These are phyloP conservation scores for Alternaria novae-zelandiae DNA, from an alignment of 2,329 filamentous ascomycete genomes.

Conservation along the genomic window DNA sequence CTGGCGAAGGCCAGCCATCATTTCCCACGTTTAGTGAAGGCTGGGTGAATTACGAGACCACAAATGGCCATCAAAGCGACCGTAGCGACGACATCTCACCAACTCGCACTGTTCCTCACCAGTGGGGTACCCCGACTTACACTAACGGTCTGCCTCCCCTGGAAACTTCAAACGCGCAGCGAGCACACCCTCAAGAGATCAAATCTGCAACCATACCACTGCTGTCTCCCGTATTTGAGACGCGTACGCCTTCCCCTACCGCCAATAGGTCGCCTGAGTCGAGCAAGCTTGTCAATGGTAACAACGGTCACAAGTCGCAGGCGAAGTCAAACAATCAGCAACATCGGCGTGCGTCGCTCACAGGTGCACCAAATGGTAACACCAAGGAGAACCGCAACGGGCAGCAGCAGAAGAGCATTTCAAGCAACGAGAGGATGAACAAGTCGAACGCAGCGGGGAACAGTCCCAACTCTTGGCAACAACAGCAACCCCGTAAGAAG, in stretches of 20 bases:
- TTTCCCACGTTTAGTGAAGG: slow-evolving; percentile 36
- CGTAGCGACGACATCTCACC: slow-evolving; percentile 38
- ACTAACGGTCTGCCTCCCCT: slow-evolving; percentile 41
- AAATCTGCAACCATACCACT: slow-evolving; percentile 52
- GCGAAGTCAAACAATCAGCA: slow-evolving; percentile 37
- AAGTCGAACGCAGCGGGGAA: slow-evolving; percentile 24
- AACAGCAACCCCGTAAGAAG: slow-evolving; percentile 27
- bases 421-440: slow-evolving; percentile 32
- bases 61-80: slow-evolving; percentile 29
- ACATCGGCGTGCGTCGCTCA: slow-evolving; percentile 36
- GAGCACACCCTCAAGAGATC: slow-evolving; percentile 43
- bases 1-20: slow-evolving; percentile 34
- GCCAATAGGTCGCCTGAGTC: slow-evolving; percentile 53
- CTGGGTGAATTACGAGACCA: slow-evolving; percentile 36
- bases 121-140: slow-evolving; percentile 38
- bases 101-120: slow-evolving; percentile 35
- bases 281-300: slow-evolving; percentile 37
- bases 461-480: slow-evolving; percentile 25
- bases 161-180: slow-evolving; percentile 55
- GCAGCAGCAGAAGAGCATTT: slow-evolving; percentile 31
- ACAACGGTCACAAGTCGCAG: slow-evolving; percentile 37
- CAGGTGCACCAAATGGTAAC: slow-evolving; percentile 21
- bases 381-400: slow-evolving; percentile 33
- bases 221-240: slow-evolving; percentile 77
- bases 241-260: slow-evolving; percentile 73